A percentile compares a stretch with the other conserved stretches of the same genome.
Evolutionary conservation across 2,329 filamentous ascomycete species (phyloP).

Genomic region (Cladosporium sp.): DNA sequence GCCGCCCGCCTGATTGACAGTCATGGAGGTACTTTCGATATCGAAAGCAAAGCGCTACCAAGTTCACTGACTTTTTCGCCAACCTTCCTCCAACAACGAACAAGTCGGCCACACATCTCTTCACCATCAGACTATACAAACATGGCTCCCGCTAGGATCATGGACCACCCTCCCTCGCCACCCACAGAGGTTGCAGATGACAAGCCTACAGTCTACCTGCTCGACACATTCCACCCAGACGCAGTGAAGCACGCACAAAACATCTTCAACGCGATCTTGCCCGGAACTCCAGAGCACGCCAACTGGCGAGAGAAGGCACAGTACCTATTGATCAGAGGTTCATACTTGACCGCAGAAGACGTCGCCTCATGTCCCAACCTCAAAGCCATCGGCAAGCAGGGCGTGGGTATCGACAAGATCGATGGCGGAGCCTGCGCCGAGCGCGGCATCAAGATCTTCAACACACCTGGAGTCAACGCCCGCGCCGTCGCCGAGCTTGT

Average conservation of each 20-base stretch:
- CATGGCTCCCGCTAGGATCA: slow-evolving; percentile 20
- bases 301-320: slow-evolving; percentile 46
- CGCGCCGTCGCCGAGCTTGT: slow-evolving; percentile 39
- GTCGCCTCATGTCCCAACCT: slow-evolving; percentile 34
- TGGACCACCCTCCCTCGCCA: slow-evolving; percentile 8
- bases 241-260: slow-evolving; percentile 35
- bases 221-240: slow-evolving; percentile 33
- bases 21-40: background rate
- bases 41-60: background rate
- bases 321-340: slow-evolving; percentile 43
- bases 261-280: slow-evolving; percentile 43
- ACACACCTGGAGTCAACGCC: slow-evolving; percentile 49
- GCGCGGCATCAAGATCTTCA: slow-evolving; percentile 47
- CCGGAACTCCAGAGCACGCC: slow-evolving; percentile 36
- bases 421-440: slow-evolving; percentile 43
- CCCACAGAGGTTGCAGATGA: background rate
- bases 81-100: background rate
- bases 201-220: slow-evolving; percentile 25
- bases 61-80: background rate
- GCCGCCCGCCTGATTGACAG: background rate
- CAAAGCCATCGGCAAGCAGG: slow-evolving; percentile 49
- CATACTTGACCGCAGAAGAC: slow-evolving; percentile 29
- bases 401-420: slow-evolving; percentile 51
- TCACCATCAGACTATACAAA: background rate
- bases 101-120: background rate